Evolutionary conservation across 176 grass and related monocot species (phyloP).

Genomic region (Musa schizocarpa): DNA sequence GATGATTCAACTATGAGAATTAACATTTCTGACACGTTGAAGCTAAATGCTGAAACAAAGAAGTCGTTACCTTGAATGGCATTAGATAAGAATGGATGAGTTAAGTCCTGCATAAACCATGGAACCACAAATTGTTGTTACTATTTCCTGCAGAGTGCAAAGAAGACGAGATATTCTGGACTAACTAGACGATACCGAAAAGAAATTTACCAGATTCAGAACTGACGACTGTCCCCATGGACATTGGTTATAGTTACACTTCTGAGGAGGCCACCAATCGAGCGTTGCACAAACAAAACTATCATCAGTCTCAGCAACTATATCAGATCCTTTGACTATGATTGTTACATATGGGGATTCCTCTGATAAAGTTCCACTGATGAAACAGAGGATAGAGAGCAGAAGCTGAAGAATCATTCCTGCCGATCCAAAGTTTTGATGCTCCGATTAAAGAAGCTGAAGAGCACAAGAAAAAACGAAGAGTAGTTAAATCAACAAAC

Average conservation of each 20-base stretch:
- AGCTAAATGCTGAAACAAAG: slow-evolving; percentile 7
- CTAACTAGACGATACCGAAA: background rate
- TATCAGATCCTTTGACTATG: slow-evolving; percentile 51
- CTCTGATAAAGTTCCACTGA: slow-evolving; percentile 30
- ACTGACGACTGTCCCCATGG: slow-evolving; percentile 78
- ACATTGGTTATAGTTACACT: slow-evolving; percentile 90
- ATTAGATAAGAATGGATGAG: slow-evolving; percentile 70
- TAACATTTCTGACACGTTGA: background rate
- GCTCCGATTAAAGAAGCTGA: background rate
- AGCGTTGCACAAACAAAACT: slow-evolving; percentile 79
- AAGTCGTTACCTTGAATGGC: slow-evolving; percentile 57
- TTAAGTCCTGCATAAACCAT: slow-evolving; percentile 45
- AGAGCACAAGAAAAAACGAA: background rate
- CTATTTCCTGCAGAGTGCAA: background rate
- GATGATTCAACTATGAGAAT: background rate
- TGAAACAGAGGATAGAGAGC: slow-evolving; percentile 31
- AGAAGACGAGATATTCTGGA: background rate
- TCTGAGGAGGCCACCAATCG: slow-evolving; percentile 98
- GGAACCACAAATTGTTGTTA: slow-evolving; percentile 2
- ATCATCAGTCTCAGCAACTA: slow-evolving; percentile 53
- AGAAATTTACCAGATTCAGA: slow-evolving; percentile 63
- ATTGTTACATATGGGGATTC: slow-evolving; percentile 56
- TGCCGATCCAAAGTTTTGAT: background rate
- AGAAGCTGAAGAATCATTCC: slow-evolving; percentile 25
- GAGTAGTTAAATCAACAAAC: background rate